These are phyloP conservation scores for Trichomonas tenax DNA, from an alignment of 208 protist species.

Conservation along the genomic window DNA sequence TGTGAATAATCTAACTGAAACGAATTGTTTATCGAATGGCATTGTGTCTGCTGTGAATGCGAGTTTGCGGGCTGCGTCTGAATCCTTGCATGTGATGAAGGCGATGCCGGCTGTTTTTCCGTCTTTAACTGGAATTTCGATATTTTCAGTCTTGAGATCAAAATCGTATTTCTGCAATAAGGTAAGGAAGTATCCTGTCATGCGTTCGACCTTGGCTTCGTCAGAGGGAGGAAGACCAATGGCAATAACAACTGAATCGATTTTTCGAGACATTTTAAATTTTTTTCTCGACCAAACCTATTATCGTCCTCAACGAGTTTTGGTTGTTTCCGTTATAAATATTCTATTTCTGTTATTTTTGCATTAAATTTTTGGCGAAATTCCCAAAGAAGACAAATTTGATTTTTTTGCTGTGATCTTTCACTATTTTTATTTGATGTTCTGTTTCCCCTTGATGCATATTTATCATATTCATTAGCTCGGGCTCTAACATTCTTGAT, in stretches of 20 bases:
- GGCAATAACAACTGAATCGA: not conserved
- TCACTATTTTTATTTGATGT: no score
- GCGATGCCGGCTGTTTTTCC: not conserved
- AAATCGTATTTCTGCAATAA: not conserved
- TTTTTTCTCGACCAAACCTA: no score
- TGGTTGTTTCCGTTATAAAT: no score
- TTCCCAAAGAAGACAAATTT: no score
- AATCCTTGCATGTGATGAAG: not conserved
- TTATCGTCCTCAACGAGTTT: no score
- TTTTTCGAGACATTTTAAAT: not conserved
- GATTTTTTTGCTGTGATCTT: no score
- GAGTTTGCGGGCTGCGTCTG: not conserved
- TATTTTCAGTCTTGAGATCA: not conserved
- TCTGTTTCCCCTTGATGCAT: no score
- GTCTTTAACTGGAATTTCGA: not conserved
- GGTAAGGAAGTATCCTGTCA: not conserved
- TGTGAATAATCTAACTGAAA: not conserved
- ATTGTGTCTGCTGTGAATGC: not conserved
- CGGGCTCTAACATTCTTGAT: no score
- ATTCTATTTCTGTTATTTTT: no score
- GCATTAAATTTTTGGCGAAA: no score
- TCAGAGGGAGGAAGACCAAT: not conserved
- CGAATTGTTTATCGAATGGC: not conserved
- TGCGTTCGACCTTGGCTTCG: not conserved
- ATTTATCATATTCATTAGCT: no score